These are phyloP conservation scores for Dioscorea dumetorum DNA, from an alignment of 106 monocot genomes.

Conservation along the genomic window DNA sequence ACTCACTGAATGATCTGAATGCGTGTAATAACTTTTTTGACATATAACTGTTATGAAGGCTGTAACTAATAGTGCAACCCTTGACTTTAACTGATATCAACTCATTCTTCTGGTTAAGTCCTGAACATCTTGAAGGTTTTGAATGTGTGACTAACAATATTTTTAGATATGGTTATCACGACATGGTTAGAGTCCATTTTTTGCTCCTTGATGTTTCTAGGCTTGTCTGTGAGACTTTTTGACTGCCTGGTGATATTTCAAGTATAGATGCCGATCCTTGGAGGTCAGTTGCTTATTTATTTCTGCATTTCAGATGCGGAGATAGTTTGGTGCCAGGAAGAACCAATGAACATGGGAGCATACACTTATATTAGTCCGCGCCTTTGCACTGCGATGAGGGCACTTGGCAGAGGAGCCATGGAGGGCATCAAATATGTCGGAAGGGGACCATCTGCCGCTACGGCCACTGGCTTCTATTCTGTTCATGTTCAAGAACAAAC, in stretches of 20 bases:
- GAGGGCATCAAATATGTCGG: slow-evolving; percentile 80
- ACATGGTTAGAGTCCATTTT: too few species aligned
- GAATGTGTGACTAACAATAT: too few species aligned
- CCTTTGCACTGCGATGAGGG: slow-evolving; percentile 51
- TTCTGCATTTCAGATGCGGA: slow-evolving; percentile 55
- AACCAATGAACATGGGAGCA: slow-evolving; percentile 96
- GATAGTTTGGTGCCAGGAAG: slow-evolving; percentile 96
- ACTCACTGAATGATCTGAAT: too few species aligned
- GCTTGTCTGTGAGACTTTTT: background rate
- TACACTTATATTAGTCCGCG: slow-evolving; percentile 73
- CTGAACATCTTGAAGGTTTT: too few species aligned
- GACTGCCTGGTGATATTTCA: background rate
- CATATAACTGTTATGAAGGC: too few species aligned
- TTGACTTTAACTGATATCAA: too few species aligned
- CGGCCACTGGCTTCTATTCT: slow-evolving; percentile 79
- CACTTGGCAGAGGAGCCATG: slow-evolving; percentile 39
- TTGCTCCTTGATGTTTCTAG: too few species aligned
- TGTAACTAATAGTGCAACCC: too few species aligned
- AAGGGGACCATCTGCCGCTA: slow-evolving; percentile 67
- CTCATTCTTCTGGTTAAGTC: too few species aligned
- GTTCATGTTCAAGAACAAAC: slow-evolving; percentile 69
- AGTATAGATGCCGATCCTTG: background rate
- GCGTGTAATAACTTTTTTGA: too few species aligned
- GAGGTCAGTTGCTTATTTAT: background rate
- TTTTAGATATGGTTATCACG: too few species aligned